Evolutionary conservation across 1,139 yeast genomes (phyloP).

Genomic region (Meyerozyma athensensis): DNA sequence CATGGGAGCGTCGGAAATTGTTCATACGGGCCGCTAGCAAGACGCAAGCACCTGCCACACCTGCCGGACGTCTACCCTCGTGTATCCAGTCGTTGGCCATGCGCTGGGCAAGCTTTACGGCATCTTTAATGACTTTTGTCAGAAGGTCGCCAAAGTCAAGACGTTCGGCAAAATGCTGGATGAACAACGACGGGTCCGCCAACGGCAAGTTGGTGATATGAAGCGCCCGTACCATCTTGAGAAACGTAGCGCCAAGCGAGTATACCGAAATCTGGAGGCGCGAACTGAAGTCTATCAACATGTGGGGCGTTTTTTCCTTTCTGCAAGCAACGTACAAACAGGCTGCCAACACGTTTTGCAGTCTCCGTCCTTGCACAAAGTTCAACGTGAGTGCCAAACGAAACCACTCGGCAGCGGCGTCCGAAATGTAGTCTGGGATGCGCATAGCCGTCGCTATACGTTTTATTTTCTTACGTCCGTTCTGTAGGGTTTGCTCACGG

Average conservation of each 20-base stretch:
- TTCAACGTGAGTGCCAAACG: slow-evolving; percentile 77
- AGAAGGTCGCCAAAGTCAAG: slow-evolving; percentile 71
- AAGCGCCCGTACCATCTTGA: slow-evolving; percentile 80
- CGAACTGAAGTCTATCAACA: slow-evolving; percentile 92
- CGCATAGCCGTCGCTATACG: slow-evolving; percentile 74
- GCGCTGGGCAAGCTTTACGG: slow-evolving; percentile 77
- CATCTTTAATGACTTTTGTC: slow-evolving; percentile 78
- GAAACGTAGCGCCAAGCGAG: slow-evolving; percentile 91
- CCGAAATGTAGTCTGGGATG: slow-evolving; percentile 81
- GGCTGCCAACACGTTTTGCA: slow-evolving; percentile 92
- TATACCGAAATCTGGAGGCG: slow-evolving; percentile 86
- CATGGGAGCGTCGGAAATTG: slow-evolving; percentile 83
- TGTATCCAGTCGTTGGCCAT: slow-evolving; percentile 96
- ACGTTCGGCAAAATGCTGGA: slow-evolving; percentile 88
- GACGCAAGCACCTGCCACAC: slow-evolving; percentile 96
- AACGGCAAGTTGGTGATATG: slow-evolving; percentile 74
- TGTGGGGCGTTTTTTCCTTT: slow-evolving; percentile 83
- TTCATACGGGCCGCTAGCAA: slow-evolving; percentile 94
- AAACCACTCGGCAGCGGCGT: slow-evolving; percentile 86
- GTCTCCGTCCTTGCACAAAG: slow-evolving; percentile 92
- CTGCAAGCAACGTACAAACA: slow-evolving; percentile 94
- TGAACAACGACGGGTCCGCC: slow-evolving; percentile 91
- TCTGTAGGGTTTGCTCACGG: slow-evolving; percentile 79
- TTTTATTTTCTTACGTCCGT: slow-evolving; percentile 72
- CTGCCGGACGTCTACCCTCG: slow-evolving; percentile 97